These are phyloP conservation scores for Spatholobus suberectus DNA, from an alignment of 306 rosid species.

Conservation along the genomic window DNA sequence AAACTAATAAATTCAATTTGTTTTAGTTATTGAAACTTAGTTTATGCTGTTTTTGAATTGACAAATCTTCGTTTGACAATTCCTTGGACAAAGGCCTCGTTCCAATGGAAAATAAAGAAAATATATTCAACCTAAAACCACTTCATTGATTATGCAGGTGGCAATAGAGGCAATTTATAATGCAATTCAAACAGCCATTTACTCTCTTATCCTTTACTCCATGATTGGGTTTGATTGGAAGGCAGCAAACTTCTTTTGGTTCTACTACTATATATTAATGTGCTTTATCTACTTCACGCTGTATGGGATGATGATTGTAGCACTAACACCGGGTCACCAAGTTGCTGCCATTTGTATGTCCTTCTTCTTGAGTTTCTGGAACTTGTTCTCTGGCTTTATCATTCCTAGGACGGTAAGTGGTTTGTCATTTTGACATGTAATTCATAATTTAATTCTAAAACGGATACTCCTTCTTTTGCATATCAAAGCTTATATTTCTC, in stretches of 20 bases:
- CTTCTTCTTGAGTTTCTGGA: conserved; percentile 78
- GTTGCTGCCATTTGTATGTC: conserved; percentile 70
- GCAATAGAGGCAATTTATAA: conserved; percentile 70
- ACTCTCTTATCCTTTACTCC: conserved; percentile 57
- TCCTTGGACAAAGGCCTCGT: not conserved
- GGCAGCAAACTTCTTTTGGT: conserved; percentile 60
- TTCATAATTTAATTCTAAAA: not conserved
- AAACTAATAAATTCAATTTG: not conserved
- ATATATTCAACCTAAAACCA: not conserved
- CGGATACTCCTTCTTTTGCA: not conserved
- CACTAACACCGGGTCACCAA: conserved; percentile 74
- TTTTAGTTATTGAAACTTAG: not conserved
- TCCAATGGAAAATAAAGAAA: not conserved
- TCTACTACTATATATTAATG: conserved; percentile 72
- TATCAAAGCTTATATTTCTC: not conserved
- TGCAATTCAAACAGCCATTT: conserved; percentile 61
- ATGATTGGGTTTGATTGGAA: conserved; percentile 76
- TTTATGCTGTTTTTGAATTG: not conserved
- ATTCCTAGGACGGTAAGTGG: conserved; percentile 61
- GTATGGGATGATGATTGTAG: conserved; percentile 86
- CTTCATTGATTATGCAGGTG: conserved; percentile 59
- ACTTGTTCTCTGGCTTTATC: conserved; percentile 63
- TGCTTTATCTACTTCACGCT: conserved; percentile 72
- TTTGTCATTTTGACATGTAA: conserved; percentile 1
- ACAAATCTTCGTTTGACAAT: not conserved